Evolutionary conservation across 169 alveolate species (phyloP), one percentile per base, ranked within the genome.

Genomic region (Blepharisma undulans): DNA sequence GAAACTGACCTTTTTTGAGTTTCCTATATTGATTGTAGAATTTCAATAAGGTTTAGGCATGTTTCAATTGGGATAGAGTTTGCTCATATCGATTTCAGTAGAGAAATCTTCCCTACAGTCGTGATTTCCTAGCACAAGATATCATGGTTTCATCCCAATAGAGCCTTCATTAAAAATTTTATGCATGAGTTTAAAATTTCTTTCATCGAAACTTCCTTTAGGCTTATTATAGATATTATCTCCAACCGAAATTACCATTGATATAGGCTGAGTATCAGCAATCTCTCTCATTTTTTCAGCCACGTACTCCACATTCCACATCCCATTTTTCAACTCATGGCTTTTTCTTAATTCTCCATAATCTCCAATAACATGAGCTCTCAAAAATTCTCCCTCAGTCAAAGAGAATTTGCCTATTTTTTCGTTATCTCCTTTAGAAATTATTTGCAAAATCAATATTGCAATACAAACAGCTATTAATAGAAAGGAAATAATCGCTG

Each of bases 281-380:
- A 21, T 72, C 25, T 82, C 77, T 25, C 60, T 59, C 89, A 82
- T 82, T 59, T 36, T 21, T n/a, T 59, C 34, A 16, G 89, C 89
- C 34, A 82, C 89, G 7, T 19, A 22, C 60, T 82, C 29, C 8
- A 33, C 72, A 22, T 72, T 22, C 27, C 22, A 22, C 25, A 1
- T 59, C 22, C 71, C 32, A n/a, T 27, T 33, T 48, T 48, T 48
- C 27, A 34, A 16, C 25, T 21, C 30, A 19, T 32, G 25, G 76
- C 48, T 32, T 14, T 72, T n/a, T 0, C 48, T 33, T 19, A 82
- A 59, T 60, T 82, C 78, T 19, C 78, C 89, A 82, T 32, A 82
- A 48, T 82, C 89, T 36, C 89, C 89, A 59, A 82, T 32, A 82
- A 82, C 32, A 82, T 82, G 89, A 30, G 60, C 25, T 5, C 77